These are phyloP conservation scores for Talaromyces adpressus DNA, from an alignment of 495 filamentous ascomycete species.

Conservation along the genomic window DNA sequence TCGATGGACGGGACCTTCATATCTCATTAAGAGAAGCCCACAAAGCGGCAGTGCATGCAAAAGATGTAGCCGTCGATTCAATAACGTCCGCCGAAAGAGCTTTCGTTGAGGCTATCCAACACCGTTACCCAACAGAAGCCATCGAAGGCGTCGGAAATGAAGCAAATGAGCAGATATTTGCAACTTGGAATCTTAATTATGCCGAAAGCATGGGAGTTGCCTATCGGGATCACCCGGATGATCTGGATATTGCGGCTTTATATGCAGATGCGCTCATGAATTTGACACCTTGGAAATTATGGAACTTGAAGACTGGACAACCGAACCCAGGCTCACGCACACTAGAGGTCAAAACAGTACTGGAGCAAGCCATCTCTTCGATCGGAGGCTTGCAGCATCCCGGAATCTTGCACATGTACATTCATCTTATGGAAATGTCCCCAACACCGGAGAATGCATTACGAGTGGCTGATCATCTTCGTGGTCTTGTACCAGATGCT, in stretches of 20 bases:
- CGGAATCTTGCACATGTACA: slow-evolving; percentile 62
- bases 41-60: slow-evolving; percentile 34
- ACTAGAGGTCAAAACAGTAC: slow-evolving; percentile 45
- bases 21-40: slow-evolving; percentile 37
- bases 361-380: slow-evolving; percentile 44
- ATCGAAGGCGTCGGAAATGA: neutral
- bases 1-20: slow-evolving; percentile 51
- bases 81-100: slow-evolving; percentile 43
- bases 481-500: slow-evolving; percentile 55
- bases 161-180: slow-evolving; percentile 29
- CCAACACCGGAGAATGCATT: slow-evolving; percentile 50
- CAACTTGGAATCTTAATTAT: slow-evolving; percentile 48
- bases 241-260: slow-evolving; percentile 54
- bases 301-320: slow-evolving; percentile 52
- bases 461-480: slow-evolving; percentile 48
- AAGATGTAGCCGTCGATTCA: slow-evolving; percentile 10
- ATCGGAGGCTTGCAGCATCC: slow-evolving; percentile 44
- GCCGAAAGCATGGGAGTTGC: slow-evolving; percentile 54
- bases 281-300: slow-evolving; percentile 59
- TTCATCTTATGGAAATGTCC: slow-evolving; percentile 73
- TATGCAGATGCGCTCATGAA: slow-evolving; percentile 66
- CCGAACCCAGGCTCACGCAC: slow-evolving; percentile 48
- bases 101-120: slow-evolving; percentile 48
- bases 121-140: slow-evolving; percentile 42
- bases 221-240: slow-evolving; percentile 43